Base-by-base conservation (phyloP, 2,329 filamentous ascomycete genomes). In the Phyllosticta citrichinensis region DNA sequence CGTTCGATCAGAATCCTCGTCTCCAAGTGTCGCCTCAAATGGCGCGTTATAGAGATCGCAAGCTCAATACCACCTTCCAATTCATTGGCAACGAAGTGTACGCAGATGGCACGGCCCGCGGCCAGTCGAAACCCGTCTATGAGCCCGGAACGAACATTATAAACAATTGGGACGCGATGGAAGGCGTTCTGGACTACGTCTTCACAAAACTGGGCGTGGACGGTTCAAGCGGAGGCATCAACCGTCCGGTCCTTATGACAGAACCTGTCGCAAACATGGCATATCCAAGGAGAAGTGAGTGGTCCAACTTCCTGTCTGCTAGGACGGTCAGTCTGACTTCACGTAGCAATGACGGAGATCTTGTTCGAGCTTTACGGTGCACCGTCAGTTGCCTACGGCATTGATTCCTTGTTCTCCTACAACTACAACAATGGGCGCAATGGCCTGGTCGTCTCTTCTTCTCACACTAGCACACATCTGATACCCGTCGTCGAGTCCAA, bases 111-210 rank as follows among this genome's bases (percentile, higher is more conserved):
- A 96, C 91, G 1, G 91, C 94, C 22, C 84, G 90, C 61, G 90
- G 91, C 11, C 94, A 97, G 72, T 87, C 96, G 63, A 87, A 93
- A 71, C 89, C 90, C 72, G 87, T 92, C 1, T 97, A 97, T 68
- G 94, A 99, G 73, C 83, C 87, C 1, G 92, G 92, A 24, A 93
- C 87, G 53, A 93, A 92, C 65, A 87, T 99, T 55, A 85, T 97
- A 63, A 92, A 90, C 73, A 97, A 97, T 72, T 99, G 95, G 91
- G 94, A 99, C 74, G 92, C 91, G 35, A 91, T 96, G 85, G 94
- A 99, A 74, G 91, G 93, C 62, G 81, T 97, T 5, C 77, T 99
- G 55, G 94, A 99, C 76, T 97, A 97, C 74, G 83, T 92, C 52
- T 99, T 99, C 73, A 81, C 97, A 66, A 97, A 97, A 76, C 78